Conservation (phyloP, 139 green algal genomes). For the Desmodesmus armatus region DNA sequence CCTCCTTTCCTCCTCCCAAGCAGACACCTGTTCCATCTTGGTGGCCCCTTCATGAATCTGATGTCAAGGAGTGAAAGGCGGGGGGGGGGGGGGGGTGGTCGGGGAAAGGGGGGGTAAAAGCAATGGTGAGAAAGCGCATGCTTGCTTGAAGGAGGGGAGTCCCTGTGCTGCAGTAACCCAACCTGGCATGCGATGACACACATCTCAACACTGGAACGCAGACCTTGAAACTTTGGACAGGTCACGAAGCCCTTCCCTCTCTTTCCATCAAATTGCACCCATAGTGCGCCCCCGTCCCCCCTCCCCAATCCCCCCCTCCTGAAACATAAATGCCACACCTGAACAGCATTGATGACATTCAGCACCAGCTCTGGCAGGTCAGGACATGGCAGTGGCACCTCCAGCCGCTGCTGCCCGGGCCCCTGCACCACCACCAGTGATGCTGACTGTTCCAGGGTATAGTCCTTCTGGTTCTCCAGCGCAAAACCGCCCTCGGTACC, state of each 20-base stretch:
- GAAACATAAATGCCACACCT: slow-evolving; percentile 43
- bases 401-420: background rate
- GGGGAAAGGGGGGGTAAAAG: no score
- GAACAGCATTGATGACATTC: slow-evolving; percentile 68
- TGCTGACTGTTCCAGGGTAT: slow-evolving; percentile 58
- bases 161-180: no score
- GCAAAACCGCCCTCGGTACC: slow-evolving; percentile 75
- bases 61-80: background rate
- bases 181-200: no score
- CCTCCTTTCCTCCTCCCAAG: slow-evolving; percentile 85
- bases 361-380: slow-evolving; percentile 87
- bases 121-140: no score
- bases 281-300: no score
- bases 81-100: no score
- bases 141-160: no score
- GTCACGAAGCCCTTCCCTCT: background rate
- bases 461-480: slow-evolving; percentile 41
- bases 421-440: slow-evolving; percentile 57
- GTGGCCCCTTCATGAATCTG: slow-evolving; percentile 82
- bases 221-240: no score
- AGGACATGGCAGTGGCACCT: slow-evolving; percentile 76
- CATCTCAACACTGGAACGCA: no score
- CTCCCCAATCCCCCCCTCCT: no score
- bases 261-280: no score
- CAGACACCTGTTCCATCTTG: slow-evolving; percentile 66